phyloP scores from a whole-genome alignment of 2,329 filamentous ascomycete genomes.

The Xylogone sp. region DNA sequence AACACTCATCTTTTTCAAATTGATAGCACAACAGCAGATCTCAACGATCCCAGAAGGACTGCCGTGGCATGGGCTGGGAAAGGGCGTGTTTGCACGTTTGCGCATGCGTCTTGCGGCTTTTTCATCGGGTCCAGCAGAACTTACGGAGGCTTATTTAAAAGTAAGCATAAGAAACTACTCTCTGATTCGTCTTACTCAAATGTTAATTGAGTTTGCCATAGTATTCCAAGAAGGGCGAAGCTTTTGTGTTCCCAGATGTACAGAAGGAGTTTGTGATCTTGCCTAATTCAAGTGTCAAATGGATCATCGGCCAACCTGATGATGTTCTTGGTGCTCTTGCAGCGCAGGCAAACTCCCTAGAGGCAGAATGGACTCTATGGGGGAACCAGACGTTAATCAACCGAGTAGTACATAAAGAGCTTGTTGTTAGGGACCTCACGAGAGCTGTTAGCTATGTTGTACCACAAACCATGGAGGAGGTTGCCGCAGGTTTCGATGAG shows the following conservation, averaged over 20 bases:
- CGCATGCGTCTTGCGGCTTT: neutral
- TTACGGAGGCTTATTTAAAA: neutral
- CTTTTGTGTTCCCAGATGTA: conserved; percentile 36
- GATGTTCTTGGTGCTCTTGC: conserved; percentile 26
- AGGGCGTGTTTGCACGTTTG: neutral
- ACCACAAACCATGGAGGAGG: conserved; percentile 17
- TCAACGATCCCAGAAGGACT: neutral
- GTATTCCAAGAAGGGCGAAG: conserved; percentile 36
- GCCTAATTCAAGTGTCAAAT: conserved; percentile 33
- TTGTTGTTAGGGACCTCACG: conserved; percentile 29
- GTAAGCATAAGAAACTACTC: neutral
- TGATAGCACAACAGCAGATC: neutral
- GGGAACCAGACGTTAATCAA: conserved; percentile 29
- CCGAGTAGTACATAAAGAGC: conserved; percentile 30
- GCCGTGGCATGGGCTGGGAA: neutral
- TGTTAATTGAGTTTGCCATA: conserved; percentile 12
- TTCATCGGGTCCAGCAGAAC: neutral
- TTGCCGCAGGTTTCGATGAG: conserved; percentile 9
- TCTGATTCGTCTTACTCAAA: neutral
- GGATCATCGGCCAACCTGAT: conserved; percentile 36
- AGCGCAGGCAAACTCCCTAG: conserved; percentile 35
- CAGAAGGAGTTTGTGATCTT: conserved; percentile 35
- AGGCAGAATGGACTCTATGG: conserved; percentile 30
- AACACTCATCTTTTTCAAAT: neutral
- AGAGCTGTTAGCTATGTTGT: conserved; percentile 20